Evolutionary conservation across 2,329 filamentous ascomycete genomes (phyloP).

Genomic region (Atkinsonella texensis): DNA sequence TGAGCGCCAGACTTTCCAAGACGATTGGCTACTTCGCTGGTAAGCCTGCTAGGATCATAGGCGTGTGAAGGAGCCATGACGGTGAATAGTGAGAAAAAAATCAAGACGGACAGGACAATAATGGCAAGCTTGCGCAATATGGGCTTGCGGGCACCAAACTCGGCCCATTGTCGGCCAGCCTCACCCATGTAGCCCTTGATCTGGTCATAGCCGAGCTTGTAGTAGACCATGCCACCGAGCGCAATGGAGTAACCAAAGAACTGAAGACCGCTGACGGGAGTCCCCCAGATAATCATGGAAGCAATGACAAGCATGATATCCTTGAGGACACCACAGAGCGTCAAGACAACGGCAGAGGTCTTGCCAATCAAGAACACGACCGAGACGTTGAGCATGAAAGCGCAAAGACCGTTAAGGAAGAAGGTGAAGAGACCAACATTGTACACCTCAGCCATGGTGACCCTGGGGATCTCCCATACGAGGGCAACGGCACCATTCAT

Average conservation of each 20-base stretch:
- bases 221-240: constrained; percentile 64
- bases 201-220: constrained; percentile 75
- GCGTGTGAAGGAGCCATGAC: constrained; percentile 51
- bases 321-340: constrained; percentile 73
- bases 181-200: constrained; percentile 68
- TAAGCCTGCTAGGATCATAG: constrained; percentile 39
- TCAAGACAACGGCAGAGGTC: constrained; percentile 76
- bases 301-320: constrained; percentile 72
- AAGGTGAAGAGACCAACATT: constrained; percentile 62
- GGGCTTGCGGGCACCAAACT: constrained; percentile 69
- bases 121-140: constrained; percentile 67
- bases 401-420: constrained; percentile 63
- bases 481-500: constrained; percentile 70
- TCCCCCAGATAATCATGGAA: constrained; percentile 73
- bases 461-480: constrained; percentile 59
- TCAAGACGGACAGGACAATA: constrained; percentile 48
- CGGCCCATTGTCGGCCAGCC: constrained; percentile 67
- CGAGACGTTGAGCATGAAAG: constrained; percentile 73
- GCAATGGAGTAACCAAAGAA: constrained; percentile 77
- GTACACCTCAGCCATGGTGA: constrained; percentile 59
- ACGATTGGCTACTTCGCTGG: constrained; percentile 36
- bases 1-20: constrained; percentile 27
- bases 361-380: constrained; percentile 83
- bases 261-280: constrained; percentile 62
- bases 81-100: constrained; percentile 59